Conservation (phyloP, 176 grass and related monocot species). For the Oryza nivara region DNA sequence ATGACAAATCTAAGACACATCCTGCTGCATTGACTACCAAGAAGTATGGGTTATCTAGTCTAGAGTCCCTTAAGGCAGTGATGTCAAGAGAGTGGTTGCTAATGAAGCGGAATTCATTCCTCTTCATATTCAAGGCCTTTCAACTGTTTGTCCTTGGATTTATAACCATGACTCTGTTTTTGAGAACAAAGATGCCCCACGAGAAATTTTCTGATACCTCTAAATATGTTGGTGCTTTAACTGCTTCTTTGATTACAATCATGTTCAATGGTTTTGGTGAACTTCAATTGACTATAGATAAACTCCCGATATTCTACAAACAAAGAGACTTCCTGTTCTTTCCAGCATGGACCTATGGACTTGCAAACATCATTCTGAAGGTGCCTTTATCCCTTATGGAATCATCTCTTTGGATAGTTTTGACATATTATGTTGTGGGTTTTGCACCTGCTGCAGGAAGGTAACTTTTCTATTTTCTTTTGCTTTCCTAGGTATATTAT, state of each 20-base stretch:
- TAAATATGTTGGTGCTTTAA: conserved; percentile 59
- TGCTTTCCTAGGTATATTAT: background rate
- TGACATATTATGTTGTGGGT: conserved; percentile 67
- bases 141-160: conserved; percentile 56
- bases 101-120: conserved; percentile 69
- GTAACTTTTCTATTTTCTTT: conserved; percentile 14
- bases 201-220: conserved; percentile 36
- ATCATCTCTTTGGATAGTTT: conserved; percentile 40
- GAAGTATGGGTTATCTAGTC: conserved; percentile 65
- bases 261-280: conserved; percentile 72
- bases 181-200: conserved; percentile 71
- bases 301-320: conserved; percentile 74
- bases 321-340: conserved; percentile 76
- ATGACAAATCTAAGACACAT: conserved; percentile 62
- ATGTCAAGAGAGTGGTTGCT: conserved; percentile 67
- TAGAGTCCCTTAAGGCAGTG: conserved; percentile 56
- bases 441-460: conserved; percentile 44
- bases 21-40: conserved; percentile 53
- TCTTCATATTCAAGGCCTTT: conserved; percentile 61
- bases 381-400: conserved; percentile 66
- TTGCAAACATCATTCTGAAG: conserved; percentile 60
- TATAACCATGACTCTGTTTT: conserved; percentile 70
- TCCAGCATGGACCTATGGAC: conserved; percentile 66
- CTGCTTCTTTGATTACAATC: conserved; percentile 54
- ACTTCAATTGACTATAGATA: conserved; percentile 57